These are phyloP conservation scores for Aspergillus homomorphus DNA, from an alignment of 495 filamentous ascomycete genomes.

Conservation along the genomic window DNA sequence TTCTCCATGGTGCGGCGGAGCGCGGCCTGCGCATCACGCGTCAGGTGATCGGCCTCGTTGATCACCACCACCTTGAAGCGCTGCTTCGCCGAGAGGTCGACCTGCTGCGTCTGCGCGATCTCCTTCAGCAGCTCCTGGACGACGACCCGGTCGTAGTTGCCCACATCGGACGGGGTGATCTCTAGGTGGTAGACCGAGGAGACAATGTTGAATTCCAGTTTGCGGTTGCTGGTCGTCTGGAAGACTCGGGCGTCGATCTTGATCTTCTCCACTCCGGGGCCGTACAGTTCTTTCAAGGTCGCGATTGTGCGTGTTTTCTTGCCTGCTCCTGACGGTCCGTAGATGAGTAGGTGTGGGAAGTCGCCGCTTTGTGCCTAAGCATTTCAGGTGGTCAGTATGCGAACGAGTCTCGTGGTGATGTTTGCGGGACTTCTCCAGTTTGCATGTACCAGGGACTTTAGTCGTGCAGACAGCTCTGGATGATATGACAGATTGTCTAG, in stretches of 20 bases:
- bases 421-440: slow-evolving; percentile 27
- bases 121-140: slow-evolving; percentile 95
- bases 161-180: slow-evolving; percentile 97
- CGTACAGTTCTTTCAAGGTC: slow-evolving; percentile 87
- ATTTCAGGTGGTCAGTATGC: slow-evolving; percentile 1
- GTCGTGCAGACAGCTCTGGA: slow-evolving; percentile 77
- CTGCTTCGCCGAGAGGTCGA: slow-evolving; percentile 83
- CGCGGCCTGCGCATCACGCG: slow-evolving; percentile 91
- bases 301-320: slow-evolving; percentile 97
- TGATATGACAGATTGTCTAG: slow-evolving; percentile 89
- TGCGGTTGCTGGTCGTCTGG: slow-evolving; percentile 91
- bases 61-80: slow-evolving; percentile 98
- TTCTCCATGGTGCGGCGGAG: slow-evolving; percentile 98
- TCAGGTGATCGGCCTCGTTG: slow-evolving; percentile 97
- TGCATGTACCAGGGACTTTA: slow-evolving; percentile 69
- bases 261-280: slow-evolving; percentile 92
- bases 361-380: slow-evolving; percentile 88
- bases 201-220: slow-evolving; percentile 98
- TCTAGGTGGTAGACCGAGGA: slow-evolving; percentile 94
- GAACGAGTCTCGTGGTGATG: neutral
- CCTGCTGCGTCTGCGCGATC: slow-evolving; percentile 97
- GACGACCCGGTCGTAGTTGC: slow-evolving; percentile 91
- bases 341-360: slow-evolving; percentile 94
- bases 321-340: slow-evolving; percentile 92
- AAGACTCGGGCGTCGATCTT: slow-evolving; percentile 95